These are phyloP conservation scores for Dactylonectria macrodidyma DNA, from an alignment of 2,329 filamentous ascomycete species.

Conservation along the genomic window DNA sequence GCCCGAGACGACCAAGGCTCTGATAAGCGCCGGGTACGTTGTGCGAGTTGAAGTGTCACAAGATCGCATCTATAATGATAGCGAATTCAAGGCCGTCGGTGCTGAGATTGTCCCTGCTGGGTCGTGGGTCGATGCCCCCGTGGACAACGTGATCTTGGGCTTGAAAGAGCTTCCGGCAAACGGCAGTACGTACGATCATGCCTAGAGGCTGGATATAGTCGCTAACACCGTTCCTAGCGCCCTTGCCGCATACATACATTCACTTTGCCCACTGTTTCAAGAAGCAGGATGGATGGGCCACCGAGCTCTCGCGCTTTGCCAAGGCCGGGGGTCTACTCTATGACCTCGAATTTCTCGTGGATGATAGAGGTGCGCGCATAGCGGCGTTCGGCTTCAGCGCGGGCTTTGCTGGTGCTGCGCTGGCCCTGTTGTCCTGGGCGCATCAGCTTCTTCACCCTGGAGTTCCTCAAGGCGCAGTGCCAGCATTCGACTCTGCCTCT, in stretches of 20 bases:
- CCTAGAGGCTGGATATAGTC: constrained; percentile 19
- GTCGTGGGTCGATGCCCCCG: constrained; percentile 64
- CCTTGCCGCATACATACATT: constrained; percentile 53
- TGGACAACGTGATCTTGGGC: constrained; percentile 79
- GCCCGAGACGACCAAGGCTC: constrained; percentile 49
- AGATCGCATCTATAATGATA: constrained; percentile 74
- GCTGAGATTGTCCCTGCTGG: constrained; percentile 68
- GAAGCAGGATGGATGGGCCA: constrained; percentile 82
- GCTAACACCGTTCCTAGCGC: not conserved
- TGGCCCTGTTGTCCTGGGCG: constrained; percentile 86
- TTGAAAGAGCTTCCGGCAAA: constrained; percentile 80
- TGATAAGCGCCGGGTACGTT: constrained; percentile 65
- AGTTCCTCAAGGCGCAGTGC: constrained; percentile 69
- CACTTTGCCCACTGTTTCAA: constrained; percentile 83
- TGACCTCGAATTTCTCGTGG: constrained; percentile 88
- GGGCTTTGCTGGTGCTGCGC: constrained; percentile 76
- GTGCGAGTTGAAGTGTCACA: constrained; percentile 77
- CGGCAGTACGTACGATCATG: constrained; percentile 70
- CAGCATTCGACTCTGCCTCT: constrained; percentile 45
- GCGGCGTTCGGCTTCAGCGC: constrained; percentile 82
- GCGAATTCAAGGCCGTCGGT: constrained; percentile 73
- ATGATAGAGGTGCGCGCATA: constrained; percentile 77
- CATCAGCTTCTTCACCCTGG: constrained; percentile 82
- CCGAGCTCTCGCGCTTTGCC: constrained; percentile 82
- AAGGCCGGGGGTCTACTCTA: constrained; percentile 77